These are phyloP conservation scores for Dactylonectria macrodidyma DNA, from an alignment of 2,329 filamentous ascomycete species.

Conservation along the genomic window DNA sequence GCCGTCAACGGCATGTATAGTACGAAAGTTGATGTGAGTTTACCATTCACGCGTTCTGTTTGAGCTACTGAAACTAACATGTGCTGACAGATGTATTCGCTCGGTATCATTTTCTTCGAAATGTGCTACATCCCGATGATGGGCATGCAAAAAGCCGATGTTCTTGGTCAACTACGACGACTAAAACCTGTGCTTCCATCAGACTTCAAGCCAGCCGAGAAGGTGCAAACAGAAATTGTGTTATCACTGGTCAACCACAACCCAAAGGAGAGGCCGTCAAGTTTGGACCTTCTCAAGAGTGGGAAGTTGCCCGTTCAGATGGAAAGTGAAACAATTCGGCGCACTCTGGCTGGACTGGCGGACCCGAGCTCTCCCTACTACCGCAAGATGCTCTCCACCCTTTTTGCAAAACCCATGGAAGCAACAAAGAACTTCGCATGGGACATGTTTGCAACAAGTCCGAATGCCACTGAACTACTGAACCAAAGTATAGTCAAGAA, in stretches of 20 bases:
- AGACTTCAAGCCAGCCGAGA: slow-evolving; percentile 79
- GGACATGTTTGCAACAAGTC: slow-evolving; percentile 75
- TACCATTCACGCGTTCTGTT: neutral
- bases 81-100: slow-evolving; percentile 84
- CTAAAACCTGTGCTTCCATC: slow-evolving; percentile 78
- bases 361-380: slow-evolving; percentile 91
- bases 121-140: slow-evolving; percentile 85
- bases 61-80: slow-evolving; percentile 27
- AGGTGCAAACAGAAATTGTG: slow-evolving; percentile 85
- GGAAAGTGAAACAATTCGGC: slow-evolving; percentile 91
- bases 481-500: slow-evolving; percentile 82
- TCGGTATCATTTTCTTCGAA: slow-evolving; percentile 98
- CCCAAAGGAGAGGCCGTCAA: slow-evolving; percentile 86
- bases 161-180: slow-evolving; percentile 78
- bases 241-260: slow-evolving; percentile 85
- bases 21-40: slow-evolving; percentile 88
- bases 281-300: slow-evolving; percentile 85
- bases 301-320: slow-evolving; percentile 92
- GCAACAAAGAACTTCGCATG: slow-evolving; percentile 86
- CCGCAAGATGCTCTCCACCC: slow-evolving; percentile 86
- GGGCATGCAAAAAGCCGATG: slow-evolving; percentile 75
- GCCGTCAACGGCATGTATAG: slow-evolving; percentile 84
- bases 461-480: slow-evolving; percentile 73
- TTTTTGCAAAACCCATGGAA: slow-evolving; percentile 84
- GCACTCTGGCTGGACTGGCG: slow-evolving; percentile 84